These are phyloP conservation scores for Crassisporium funariophilum DNA, from an alignment of 768 basidiomycete genomes.

Conservation along the genomic window DNA sequence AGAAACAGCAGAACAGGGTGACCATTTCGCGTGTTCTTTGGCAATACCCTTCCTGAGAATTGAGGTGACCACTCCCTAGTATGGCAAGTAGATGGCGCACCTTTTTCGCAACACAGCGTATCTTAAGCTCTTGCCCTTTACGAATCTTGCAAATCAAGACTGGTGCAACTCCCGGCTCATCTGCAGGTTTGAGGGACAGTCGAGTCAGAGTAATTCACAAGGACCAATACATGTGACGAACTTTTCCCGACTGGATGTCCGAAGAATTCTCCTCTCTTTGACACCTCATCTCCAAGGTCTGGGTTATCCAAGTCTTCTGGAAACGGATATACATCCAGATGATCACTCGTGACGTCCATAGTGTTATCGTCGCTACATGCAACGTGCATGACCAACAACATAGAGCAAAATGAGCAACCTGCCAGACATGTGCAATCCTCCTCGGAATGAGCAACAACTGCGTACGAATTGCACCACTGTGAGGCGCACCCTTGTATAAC, in stretches of 20 bases:
- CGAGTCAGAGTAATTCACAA: constrained; percentile 7
- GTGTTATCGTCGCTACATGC: constrained; percentile 71
- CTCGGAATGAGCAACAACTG: constrained; percentile 2
- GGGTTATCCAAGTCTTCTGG: constrained; percentile 33
- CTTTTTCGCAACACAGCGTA: constrained; percentile 92
- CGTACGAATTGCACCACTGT: constrained; percentile 3
- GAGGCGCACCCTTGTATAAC: constrained; percentile 66
- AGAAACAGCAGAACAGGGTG: constrained; percentile 90
- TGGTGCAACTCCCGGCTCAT: constrained; percentile 61
- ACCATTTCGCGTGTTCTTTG: constrained; percentile 99
- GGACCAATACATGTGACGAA: constrained; percentile 32
- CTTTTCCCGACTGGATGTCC: constrained; percentile 87
- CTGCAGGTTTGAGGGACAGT: constrained; percentile 36
- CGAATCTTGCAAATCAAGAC: constrained; percentile 90
- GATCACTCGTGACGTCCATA: constrained; percentile 85
- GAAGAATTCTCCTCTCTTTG: constrained; percentile 73
- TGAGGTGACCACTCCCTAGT: background rate
- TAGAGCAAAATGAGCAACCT: constrained; percentile 84
- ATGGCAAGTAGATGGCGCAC: constrained; percentile 39
- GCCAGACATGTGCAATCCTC: constrained; percentile 92
- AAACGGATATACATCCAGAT: constrained; percentile 65
- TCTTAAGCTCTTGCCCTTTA: constrained; percentile 88
- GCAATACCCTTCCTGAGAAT: constrained; percentile 74
- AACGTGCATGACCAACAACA: constrained; percentile 79
- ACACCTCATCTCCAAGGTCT: constrained; percentile 67